phyloP scores from a whole-genome alignment of 345 rosid species.

The Odontarrhena argentea region DNA sequence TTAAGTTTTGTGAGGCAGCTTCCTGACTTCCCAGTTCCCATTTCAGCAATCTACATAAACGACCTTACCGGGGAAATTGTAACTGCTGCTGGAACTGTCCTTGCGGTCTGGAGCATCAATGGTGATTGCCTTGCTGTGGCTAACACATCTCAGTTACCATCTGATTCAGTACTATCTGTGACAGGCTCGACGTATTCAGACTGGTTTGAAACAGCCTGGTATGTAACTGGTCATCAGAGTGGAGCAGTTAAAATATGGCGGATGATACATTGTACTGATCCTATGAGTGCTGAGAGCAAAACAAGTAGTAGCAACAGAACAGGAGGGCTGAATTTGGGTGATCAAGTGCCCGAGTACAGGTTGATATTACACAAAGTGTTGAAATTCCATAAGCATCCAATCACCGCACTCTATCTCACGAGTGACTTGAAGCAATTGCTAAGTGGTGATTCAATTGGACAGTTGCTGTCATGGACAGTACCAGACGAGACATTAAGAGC shows the following conservation, averaged over 20 bases:
- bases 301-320: constrained; percentile 50
- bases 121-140: constrained; percentile 95
- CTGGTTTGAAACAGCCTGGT: constrained; percentile 94
- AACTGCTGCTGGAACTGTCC: constrained; percentile 94
- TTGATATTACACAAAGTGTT: constrained; percentile 80
- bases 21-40: constrained; percentile 80
- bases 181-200: constrained; percentile 83
- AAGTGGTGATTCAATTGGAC: constrained; percentile 91
- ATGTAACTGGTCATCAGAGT: constrained; percentile 98
- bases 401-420: constrained; percentile 81
- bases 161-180: constrained; percentile 87
- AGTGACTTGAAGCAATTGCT: constrained; percentile 87
- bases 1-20: constrained; percentile 84
- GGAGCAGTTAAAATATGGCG: constrained; percentile 98
- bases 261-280: constrained; percentile 75
- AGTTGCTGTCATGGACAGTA: constrained; percentile 89
- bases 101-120: constrained; percentile 97
- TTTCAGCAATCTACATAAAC: constrained; percentile 88
- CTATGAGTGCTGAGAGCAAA: constrained; percentile 53
- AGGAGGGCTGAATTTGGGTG: constrained; percentile 63
- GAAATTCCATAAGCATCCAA: constrained; percentile 85
- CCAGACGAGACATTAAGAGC: constrained; percentile 76
- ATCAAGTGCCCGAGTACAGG: constrained; percentile 72
- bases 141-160: constrained; percentile 91
- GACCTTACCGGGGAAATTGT: constrained; percentile 93